A percentile compares a stretch with the other conserved stretches of the same genome.
phyloP scores from a whole-genome alignment of 441 rosid genomes.

The Hura crepitans region DNA sequence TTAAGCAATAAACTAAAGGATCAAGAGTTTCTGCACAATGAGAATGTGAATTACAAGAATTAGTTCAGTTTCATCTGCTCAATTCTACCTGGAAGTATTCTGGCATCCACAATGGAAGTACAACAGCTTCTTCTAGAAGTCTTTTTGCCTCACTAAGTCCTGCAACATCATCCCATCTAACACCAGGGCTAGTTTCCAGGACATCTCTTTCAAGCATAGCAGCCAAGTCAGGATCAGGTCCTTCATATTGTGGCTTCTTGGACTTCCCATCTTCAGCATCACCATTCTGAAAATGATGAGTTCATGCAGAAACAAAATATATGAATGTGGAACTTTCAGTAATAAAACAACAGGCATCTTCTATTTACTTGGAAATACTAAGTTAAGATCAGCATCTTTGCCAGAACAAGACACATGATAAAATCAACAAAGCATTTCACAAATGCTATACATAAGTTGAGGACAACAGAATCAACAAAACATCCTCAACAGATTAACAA shows the following conservation, averaged over 20 bases:
- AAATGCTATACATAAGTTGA: not conserved
- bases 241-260: conserved; percentile 79
- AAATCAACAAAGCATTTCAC: not conserved
- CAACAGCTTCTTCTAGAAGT: conserved; percentile 97
- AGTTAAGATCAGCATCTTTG: not conserved
- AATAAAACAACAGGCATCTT: not conserved
- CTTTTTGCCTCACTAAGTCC: conserved; percentile 98
- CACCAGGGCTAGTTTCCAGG: conserved; percentile 92
- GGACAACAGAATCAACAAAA: not conserved
- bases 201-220: conserved; percentile 99
- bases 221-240: conserved; percentile 95
- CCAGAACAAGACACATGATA: not conserved
- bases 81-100: conserved; percentile 91
- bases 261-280: conserved; percentile 89
- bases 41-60: not conserved
- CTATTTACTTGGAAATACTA: not conserved
- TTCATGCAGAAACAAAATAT: conserved; percentile 7
- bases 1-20: not conserved
- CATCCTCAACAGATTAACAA: not conserved
- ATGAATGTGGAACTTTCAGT: conserved; percentile 9
- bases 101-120: conserved; percentile 99
- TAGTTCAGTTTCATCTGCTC: conserved; percentile 18
- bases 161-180: conserved; percentile 98
- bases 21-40: not conserved
- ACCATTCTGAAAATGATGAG: conserved; percentile 53